Base-by-base conservation (phyloP, 192 early-diverging fungal genomes). In the Backusella psychrophila region DNA sequence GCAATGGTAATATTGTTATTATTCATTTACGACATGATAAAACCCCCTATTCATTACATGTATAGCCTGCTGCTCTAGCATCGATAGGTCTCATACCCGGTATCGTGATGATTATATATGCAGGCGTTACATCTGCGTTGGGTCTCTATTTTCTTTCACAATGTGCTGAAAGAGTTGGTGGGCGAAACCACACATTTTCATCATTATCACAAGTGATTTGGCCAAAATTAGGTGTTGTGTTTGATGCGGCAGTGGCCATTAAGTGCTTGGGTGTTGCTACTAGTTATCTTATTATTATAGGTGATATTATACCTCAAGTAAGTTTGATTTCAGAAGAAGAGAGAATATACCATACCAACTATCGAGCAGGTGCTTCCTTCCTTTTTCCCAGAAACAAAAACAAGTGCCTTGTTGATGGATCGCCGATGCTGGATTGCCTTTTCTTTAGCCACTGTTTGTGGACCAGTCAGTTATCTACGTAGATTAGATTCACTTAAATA, bases 191-290 rank as follows among this genome's bases (percentile, higher is more conserved):
- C 6, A 96, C 95, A 11, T 99, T 99, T 78, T 97, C 96, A 83
- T 89, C 94, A 4, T 88, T 96, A n/a, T 90, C 95, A 5, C 91
- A 95, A 76, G 88, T 97, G 52, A 99, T 97, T 1, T 99, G 96
- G 81, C 96, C 97, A 15, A 80, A 80, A 29, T 95, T 96, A 0
- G 95, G 94, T 1, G 86, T 96, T 6, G 91, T 90, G 59, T 98
- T 99, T 75, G 98, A 99, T 76, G 66, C 91, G 15, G 97, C 98
- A 26, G 97, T 99, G 78, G 96, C 97, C 5, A 89, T 99, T 77
- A 99, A 99, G 78, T 99, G 98, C 78, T 99, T 99, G 86, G 97
- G 97, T 38, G 98, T 99, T 26, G 91, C 92, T 17, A 90, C 97
- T 39, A 95, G 93, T 4, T 99, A 99, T 78, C 82, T 99, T 39